Evolutionary conservation across 768 basidiomycete species (phyloP).

Genomic region (Russula ochroleuca): DNA sequence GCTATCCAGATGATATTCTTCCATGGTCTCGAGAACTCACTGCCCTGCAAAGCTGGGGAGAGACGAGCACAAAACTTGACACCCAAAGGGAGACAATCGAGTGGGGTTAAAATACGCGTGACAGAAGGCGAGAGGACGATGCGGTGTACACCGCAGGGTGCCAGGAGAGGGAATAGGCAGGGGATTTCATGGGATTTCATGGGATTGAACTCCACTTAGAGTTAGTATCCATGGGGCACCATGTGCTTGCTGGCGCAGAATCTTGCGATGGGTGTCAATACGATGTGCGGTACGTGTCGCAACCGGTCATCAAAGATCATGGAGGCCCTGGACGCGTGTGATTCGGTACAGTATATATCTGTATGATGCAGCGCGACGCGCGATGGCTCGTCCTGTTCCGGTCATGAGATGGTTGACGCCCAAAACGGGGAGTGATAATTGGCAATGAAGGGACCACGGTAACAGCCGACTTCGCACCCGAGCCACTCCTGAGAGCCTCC

Average conservation of each 20-base stretch:
- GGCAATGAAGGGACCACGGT: background rate
- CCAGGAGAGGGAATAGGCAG: background rate
- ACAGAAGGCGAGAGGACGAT: background rate
- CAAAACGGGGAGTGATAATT: background rate
- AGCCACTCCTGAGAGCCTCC: background rate
- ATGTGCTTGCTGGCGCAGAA: background rate
- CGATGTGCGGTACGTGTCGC: background rate
- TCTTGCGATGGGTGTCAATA: background rate
- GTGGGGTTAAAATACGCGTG: background rate
- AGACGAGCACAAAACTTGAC: background rate
- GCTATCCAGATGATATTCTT: slow-evolving; percentile 6
- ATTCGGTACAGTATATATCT: too few species aligned
- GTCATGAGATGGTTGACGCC: background rate
- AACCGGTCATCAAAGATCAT: too few species aligned
- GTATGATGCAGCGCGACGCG: too few species aligned
- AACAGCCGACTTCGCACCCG: background rate
- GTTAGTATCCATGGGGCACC: background rate
- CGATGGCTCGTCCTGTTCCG: too few species aligned
- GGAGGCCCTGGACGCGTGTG: background rate
- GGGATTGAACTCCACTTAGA: background rate
- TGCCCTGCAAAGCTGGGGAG: background rate
- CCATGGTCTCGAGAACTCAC: slow-evolving; percentile 3
- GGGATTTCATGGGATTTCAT: background rate
- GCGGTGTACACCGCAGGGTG: background rate
- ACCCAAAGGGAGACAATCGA: background rate